Percentiles rank a stretch among this genome's conserved stretches.
phyloP scores from a whole-genome alignment of 2,329 filamentous ascomycete genomes.

The Talaromyces piceae region DNA sequence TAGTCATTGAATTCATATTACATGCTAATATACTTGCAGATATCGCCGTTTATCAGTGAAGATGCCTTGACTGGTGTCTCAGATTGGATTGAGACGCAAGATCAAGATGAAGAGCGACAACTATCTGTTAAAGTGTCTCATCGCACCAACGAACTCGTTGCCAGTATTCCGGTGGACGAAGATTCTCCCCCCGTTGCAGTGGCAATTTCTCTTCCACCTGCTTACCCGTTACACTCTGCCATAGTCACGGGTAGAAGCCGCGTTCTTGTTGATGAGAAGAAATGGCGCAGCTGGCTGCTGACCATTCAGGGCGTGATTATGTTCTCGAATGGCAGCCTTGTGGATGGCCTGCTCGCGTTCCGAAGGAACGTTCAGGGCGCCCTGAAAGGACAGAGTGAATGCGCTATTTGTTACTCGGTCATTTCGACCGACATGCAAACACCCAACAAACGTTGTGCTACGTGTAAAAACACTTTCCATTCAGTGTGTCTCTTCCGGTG shows the following conservation, averaged over 20 bases:
- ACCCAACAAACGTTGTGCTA: constrained; percentile 83
- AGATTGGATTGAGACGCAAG: constrained; percentile 37
- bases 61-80: constrained; percentile 33
- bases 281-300: constrained; percentile 87
- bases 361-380: constrained; percentile 78
- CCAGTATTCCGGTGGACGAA: constrained; percentile 83
- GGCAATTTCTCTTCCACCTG: constrained; percentile 68
- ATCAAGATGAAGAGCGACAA: constrained; percentile 44
- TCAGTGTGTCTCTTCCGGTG: constrained; percentile 85
- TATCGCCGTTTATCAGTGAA: constrained; percentile 35
- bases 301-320: constrained; percentile 88
- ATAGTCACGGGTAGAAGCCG: constrained; percentile 69
- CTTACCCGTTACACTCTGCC: constrained; percentile 76
- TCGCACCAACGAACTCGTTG: constrained; percentile 67
- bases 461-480: constrained; percentile 93
- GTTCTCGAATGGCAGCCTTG: constrained; percentile 80
- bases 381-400: constrained; percentile 88
- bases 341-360: constrained; percentile 80
- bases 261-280: constrained; percentile 80
- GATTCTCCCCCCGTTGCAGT: constrained; percentile 74
- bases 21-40: constrained; percentile 17
- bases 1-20: not conserved
- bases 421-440: constrained; percentile 81
- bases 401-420: constrained; percentile 94
- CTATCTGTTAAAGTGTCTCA: constrained; percentile 64